Conservation (phyloP, 495 filamentous ascomycete genomes). For the Aspergillus avenaceus region DNA sequence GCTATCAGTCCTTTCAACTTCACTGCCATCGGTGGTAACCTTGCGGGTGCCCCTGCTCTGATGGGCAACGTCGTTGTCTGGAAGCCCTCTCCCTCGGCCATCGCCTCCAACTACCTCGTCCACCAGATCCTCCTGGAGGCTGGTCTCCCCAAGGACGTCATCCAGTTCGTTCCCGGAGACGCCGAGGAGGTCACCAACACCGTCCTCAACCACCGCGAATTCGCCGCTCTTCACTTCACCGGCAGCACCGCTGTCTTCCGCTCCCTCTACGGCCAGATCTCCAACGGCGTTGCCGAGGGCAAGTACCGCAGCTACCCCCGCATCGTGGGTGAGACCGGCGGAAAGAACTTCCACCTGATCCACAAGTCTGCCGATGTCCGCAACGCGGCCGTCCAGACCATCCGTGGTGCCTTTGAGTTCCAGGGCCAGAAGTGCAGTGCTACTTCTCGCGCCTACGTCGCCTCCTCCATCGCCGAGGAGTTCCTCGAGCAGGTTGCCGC, state of each 20-base stretch:
- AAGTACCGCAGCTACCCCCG: slow-evolving; percentile 74
- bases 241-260: slow-evolving; percentile 83
- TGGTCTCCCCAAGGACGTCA: slow-evolving; percentile 72
- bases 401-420: slow-evolving; percentile 81
- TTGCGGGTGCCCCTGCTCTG: slow-evolving; percentile 69
- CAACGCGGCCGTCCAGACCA: slow-evolving; percentile 73
- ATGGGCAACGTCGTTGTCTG: slow-evolving; percentile 85
- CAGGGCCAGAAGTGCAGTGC: slow-evolving; percentile 88
- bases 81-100: slow-evolving; percentile 78
- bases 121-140: slow-evolving; percentile 82
- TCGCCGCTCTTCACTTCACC: slow-evolving; percentile 78
- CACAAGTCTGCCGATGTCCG: slow-evolving; percentile 69
- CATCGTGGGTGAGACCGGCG: slow-evolving; percentile 81
- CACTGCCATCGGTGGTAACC: slow-evolving; percentile 79
- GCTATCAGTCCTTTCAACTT: slow-evolving; percentile 87
- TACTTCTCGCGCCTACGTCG: slow-evolving; percentile 71
- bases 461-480: slow-evolving; percentile 62
- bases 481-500: slow-evolving; percentile 59
- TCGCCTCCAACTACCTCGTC: slow-evolving; percentile 72
- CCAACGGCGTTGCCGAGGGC: slow-evolving; percentile 64
- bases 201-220: slow-evolving; percentile 64
- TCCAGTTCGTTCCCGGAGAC: slow-evolving; percentile 80
- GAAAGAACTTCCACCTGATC: slow-evolving; percentile 85
- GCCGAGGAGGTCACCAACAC: slow-evolving; percentile 71
- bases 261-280: slow-evolving; percentile 71